Evolutionary conservation across 2,329 filamentous ascomycete genomes (phyloP).

Genomic region (Colletotrichum navitas): DNA sequence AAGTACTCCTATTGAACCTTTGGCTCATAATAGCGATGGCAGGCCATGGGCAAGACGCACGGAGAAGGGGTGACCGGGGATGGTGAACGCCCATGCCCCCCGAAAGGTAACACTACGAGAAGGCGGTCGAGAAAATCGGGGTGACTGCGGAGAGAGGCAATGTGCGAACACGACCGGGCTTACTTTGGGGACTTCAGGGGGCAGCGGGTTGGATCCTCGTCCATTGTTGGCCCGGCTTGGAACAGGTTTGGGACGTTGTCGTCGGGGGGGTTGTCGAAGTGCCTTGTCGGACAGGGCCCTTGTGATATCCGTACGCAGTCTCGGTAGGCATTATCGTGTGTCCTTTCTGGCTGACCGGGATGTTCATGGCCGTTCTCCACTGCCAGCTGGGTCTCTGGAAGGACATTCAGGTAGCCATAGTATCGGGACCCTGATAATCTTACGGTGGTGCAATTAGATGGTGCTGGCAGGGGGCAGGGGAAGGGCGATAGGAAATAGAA

Average conservation of each 20-base stretch:
- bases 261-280: slow-evolving; percentile 17
- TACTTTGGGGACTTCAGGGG: not conserved
- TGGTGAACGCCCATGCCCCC: slow-evolving; percentile 10
- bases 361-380: slow-evolving; percentile 29
- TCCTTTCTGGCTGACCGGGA: slow-evolving; percentile 18
- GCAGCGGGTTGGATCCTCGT: slow-evolving; percentile 26
- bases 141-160: slow-evolving; percentile 32
- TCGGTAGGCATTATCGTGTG: slow-evolving; percentile 14
- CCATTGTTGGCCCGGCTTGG: slow-evolving; percentile 35
- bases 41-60: slow-evolving; percentile 33
- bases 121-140: slow-evolving; percentile 28
- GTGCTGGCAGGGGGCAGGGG: slow-evolving; percentile 29
- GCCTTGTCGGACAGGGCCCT: slow-evolving; percentile 27
- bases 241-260: slow-evolving; percentile 9
- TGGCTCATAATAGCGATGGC: slow-evolving; percentile 12
- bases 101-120: slow-evolving; percentile 15
- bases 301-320: slow-evolving; percentile 5
- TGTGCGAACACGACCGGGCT: slow-evolving; percentile 13
- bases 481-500: slow-evolving; percentile 29
- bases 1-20: not conserved
- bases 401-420: slow-evolving; percentile 41
- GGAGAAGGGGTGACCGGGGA: slow-evolving; percentile 35
- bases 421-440: slow-evolving; percentile 41
- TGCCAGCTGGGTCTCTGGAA: slow-evolving; percentile 35
- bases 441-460: slow-evolving; percentile 39